Evolutionary conservation across 306 rosid species (phyloP).

Genomic region (Dalbergia cultrata): DNA sequence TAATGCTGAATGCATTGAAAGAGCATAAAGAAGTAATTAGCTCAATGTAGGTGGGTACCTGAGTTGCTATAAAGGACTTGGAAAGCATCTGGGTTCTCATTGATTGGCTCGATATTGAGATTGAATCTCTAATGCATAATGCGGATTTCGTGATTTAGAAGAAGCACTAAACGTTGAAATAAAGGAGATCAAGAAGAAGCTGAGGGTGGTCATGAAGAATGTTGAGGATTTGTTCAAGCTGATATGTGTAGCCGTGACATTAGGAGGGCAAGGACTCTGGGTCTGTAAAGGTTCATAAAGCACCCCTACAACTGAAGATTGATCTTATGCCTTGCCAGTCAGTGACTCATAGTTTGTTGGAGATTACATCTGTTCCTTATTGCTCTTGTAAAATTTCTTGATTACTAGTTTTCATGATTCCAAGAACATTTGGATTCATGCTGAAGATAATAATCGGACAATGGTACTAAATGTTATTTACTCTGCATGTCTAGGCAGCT

Average conservation of each 20-base stretch:
- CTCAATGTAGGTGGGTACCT: conserved; percentile 89
- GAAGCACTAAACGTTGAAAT: conserved; percentile 73
- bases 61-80: conserved; percentile 87
- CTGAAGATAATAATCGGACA: neutral
- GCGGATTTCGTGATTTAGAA: conserved; percentile 76
- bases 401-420: neutral
- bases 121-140: conserved; percentile 64
- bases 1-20: conserved; percentile 80
- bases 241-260: conserved; percentile 87
- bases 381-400: neutral
- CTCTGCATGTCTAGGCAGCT: conserved; percentile 30
- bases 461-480: neutral
- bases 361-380: conserved; percentile 33
- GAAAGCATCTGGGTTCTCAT: conserved; percentile 76
- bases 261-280: conserved; percentile 90
- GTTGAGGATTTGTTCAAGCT: conserved; percentile 86
- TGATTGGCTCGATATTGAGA: conserved; percentile 66
- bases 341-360: conserved; percentile 27
- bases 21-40: conserved; percentile 85
- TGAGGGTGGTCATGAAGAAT: conserved; percentile 82
- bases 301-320: conserved; percentile 48
- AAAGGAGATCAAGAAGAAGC: conserved; percentile 80
- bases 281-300: conserved; percentile 85
- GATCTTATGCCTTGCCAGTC: neutral
- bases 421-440: neutral